A percentile compares a stretch with the other conserved stretches of the same genome.
Evolutionary conservation across 768 basidiomycete genomes (phyloP).

Genomic region (Macrolepiota fuliginosa): DNA sequence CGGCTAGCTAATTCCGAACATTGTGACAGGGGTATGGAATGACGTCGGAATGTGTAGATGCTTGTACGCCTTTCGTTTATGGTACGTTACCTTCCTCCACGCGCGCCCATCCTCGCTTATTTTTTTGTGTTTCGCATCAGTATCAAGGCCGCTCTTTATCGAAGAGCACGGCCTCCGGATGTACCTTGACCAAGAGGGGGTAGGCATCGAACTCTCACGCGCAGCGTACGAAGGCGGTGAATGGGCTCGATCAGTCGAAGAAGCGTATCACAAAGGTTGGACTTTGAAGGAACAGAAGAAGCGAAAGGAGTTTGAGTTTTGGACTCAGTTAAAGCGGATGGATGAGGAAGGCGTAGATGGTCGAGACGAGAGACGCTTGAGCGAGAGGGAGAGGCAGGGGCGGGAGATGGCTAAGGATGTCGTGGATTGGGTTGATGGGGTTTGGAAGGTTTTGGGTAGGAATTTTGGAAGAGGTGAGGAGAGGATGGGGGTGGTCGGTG

Average conservation of each 20-base stretch:
- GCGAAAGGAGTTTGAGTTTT: constrained; percentile 24
- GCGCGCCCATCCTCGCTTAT: neutral
- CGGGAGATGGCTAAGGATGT: constrained; percentile 44
- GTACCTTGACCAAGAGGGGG: constrained; percentile 60
- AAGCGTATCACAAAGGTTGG: constrained; percentile 55
- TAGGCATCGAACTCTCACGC: constrained; percentile 66
- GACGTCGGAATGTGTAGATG: constrained; percentile 75
- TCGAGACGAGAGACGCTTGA: constrained; percentile 31
- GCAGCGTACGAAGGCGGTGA: constrained; percentile 68
- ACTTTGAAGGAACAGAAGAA: constrained; percentile 47
- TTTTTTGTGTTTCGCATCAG: constrained; percentile 28
- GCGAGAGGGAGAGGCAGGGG: constrained; percentile 40
- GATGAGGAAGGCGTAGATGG: neutral
- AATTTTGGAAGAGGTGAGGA: neutral
- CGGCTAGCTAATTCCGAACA: neutral
- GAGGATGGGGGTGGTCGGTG: neutral
- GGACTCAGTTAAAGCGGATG: neutral
- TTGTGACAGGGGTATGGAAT: constrained; percentile 70
- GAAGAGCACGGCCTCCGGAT: constrained; percentile 77
- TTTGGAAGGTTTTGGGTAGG: constrained; percentile 21
- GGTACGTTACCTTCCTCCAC: constrained; percentile 36
- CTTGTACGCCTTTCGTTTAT: constrained; percentile 76
- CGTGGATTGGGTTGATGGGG: constrained; percentile 47
- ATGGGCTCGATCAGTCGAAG: constrained; percentile 58
- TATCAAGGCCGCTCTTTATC: constrained; percentile 76